Base-by-base conservation (phyloP, 306 rosid species). In the Alnus glutinosa region DNA sequence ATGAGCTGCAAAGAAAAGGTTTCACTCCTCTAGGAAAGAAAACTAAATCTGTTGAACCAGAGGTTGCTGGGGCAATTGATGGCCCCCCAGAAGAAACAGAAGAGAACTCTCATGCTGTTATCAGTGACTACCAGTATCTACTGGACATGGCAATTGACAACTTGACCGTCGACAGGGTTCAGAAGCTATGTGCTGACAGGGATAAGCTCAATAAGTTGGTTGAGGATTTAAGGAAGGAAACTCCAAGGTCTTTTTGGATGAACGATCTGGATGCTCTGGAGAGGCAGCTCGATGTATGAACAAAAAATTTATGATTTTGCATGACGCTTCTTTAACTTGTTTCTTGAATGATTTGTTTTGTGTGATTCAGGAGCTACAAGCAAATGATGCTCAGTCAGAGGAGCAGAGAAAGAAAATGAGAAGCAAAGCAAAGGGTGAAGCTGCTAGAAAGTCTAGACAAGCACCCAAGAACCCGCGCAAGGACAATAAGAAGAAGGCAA, bases 11-110 rank as follows among this genome's bases (percentile, higher is more conserved):
- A 84, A 81, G 67, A 81, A 95, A 90, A 88, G 98, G 97, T 73
- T 95, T 95, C 78, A 92, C 97, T 84, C 98, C 98, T 55, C 86
- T 94, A 72, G 97, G 95, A 0, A 92, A 85, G 90, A 92, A 92
- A 80, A 86, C 88, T 19, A 92, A 91, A 82, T 75, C 92, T 46
- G 89, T 57, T 50, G 95, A 94, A 85, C 98, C 97, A 5, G 92
- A 89, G 81, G 91, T 94, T 78, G 98, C 97, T 19, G 98, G 98
- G 70, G 98, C 97, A 69, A 82, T 72, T 55, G 93, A 91, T 51
- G 93, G 86, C 6, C 37, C 84, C 6, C 37, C 84, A 1, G 85
- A 81, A 58, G 98, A 88, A 70, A 67, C 86, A 52, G 94, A 90
- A 70, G 87, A 79, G 59, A 81, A 64, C 55, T 67, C 93, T 2